Evolutionary conservation across 2,329 filamentous ascomycete species (phyloP).

Genomic region (Colletotrichum sidae): DNA sequence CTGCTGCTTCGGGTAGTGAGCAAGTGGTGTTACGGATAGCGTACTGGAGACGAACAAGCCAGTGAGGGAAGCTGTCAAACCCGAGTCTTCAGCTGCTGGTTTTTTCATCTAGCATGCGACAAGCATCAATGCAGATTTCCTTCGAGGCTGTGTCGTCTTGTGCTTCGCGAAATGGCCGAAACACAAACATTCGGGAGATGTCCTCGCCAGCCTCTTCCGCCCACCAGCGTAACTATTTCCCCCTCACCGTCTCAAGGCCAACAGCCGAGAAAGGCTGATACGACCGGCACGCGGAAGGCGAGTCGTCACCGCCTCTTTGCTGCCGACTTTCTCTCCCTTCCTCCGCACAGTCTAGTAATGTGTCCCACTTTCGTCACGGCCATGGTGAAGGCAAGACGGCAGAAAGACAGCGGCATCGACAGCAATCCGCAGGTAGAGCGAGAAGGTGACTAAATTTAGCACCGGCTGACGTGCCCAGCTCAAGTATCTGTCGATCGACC

Average conservation of each 20-base stretch:
- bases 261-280: conserved; percentile 32
- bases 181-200: conserved; percentile 12
- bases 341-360: conserved; percentile 34
- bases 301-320: conserved; percentile 36
- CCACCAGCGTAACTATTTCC: conserved; percentile 21
- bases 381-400: conserved; percentile 6
- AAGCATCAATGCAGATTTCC: no score
- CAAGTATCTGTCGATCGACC: conserved; percentile 35
- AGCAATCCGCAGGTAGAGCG: conserved; percentile 19
- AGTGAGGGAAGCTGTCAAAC: no score
- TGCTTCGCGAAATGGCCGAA: neutral
- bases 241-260: conserved; percentile 34
- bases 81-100: no score
- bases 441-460: conserved; percentile 35
- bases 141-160: no score
- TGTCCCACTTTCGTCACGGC: conserved; percentile 34
- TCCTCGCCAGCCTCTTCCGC: conserved; percentile 27
- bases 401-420: conserved; percentile 24
- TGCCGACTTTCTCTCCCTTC: conserved; percentile 7
- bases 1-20: no score
- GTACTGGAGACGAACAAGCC: no score
- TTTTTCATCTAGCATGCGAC: no score
- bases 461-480: conserved; percentile 31
- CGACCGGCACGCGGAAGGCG: conserved; percentile 19
- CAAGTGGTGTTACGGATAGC: no score